Evolutionary conservation across 2,329 filamentous ascomycete genomes (phyloP), one percentile per base, ranked within the genome.

Genomic region (Ceratocystis cubensis): DNA sequence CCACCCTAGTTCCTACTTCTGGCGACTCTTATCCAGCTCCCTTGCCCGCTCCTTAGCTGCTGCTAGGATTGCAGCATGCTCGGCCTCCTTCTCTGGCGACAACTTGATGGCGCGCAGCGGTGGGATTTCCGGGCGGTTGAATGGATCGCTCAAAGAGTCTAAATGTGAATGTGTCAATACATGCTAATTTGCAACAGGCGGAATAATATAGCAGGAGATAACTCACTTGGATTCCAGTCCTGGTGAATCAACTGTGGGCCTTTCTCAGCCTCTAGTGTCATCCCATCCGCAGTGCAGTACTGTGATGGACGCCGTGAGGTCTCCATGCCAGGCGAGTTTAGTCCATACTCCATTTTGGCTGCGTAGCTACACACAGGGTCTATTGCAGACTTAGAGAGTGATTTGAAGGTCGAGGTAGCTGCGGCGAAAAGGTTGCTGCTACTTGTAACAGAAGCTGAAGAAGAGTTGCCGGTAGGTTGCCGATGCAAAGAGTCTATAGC

Each of bases 81-180:
- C 61, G 45, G 48, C 25, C 56, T 64, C 66, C 28, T 64, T 61
- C 41, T 67, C 66, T 8, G 50, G 15, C 25, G 61, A 48, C 15
- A 67, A n/a, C 17, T 30, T 37, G 28, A 68, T 44, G 15, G 66
- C 65, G 13, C 45, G 56, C 33, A 68, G 30, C 28, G 66, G 57
- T 25, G 66, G 17, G 37, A 68, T 46, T 13, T 65, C 46, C 4
- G 66, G 63, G 10, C 44, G 57, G 41, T 65, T 65, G 37, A 68
- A 68, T n/a, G 66, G 66, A 33, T 68, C 66, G 3, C 57, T 20
- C 15, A 68, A 37, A 48, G 53, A 59, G 41, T 68, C 66, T 68
- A 33, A 8, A 59, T 22, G 30, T 5, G 13, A 41, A 25, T 13
- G 17, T 10, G 20, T 37, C n/a, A 20, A 62, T 1, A 22, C 20